These are phyloP conservation scores for Cladosporium sp. DNA, from an alignment of 2,329 filamentous ascomycete species.

Conservation along the genomic window DNA sequence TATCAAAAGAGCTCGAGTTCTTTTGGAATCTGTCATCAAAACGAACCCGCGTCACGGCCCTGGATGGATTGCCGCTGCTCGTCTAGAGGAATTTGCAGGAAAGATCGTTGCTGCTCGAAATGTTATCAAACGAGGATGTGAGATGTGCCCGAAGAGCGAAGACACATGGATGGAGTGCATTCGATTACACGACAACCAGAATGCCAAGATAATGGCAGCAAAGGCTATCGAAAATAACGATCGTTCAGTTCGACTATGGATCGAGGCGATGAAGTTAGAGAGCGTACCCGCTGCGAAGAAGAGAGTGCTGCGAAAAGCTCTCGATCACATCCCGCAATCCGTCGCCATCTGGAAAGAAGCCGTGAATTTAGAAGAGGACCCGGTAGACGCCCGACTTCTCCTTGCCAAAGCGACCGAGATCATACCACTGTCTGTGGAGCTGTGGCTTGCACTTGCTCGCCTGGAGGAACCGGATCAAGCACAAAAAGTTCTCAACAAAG, in stretches of 20 bases:
- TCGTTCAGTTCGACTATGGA: constrained; percentile 82
- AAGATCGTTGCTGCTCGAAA: constrained; percentile 85
- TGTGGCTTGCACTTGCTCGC: constrained; percentile 90
- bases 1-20: constrained; percentile 83
- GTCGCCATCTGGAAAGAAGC: constrained; percentile 97
- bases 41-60: constrained; percentile 93
- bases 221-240: constrained; percentile 90
- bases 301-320: constrained; percentile 80
- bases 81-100: constrained; percentile 86
- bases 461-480: constrained; percentile 87
- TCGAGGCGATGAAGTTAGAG: constrained; percentile 91
- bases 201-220: constrained; percentile 91
- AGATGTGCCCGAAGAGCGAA: constrained; percentile 87
- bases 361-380: constrained; percentile 89
- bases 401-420: constrained; percentile 93
- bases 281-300: constrained; percentile 78
- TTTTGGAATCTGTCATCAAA: constrained; percentile 95
- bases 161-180: constrained; percentile 97
- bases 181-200: constrained; percentile 67
- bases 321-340: constrained; percentile 89
- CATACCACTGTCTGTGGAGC: constrained; percentile 84
- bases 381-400: constrained; percentile 77
- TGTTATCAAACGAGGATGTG: constrained; percentile 80
- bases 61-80: constrained; percentile 90
- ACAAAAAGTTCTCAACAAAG: constrained; percentile 90